Conservation (phyloP, 371 early-diverging fungal genomes). For the Racocetra persica region DNA sequence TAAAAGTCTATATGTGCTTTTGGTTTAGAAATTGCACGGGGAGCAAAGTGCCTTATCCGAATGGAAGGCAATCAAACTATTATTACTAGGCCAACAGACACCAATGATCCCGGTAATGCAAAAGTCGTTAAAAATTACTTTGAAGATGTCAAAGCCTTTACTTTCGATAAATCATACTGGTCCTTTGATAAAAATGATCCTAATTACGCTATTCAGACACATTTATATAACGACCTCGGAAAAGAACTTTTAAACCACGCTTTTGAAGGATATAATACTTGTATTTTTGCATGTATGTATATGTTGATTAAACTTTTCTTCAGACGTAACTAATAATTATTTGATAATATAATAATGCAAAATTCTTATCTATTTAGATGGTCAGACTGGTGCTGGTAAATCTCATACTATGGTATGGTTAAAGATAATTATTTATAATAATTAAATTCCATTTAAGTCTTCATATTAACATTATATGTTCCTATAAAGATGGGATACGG, state of each 20-base stretch:
- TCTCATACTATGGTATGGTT: constrained; percentile 80
- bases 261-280: constrained; percentile 87
- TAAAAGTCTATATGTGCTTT: no score
- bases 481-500: constrained; percentile 69
- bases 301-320: not conserved
- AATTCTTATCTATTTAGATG: constrained; percentile 59
- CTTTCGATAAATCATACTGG: constrained; percentile 89
- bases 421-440: not conserved
- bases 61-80: constrained; percentile 80
- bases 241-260: constrained; percentile 84
- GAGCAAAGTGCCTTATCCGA: constrained; percentile 66
- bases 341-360: not conserved
- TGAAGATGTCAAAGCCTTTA: constrained; percentile 68
- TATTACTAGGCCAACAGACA: constrained; percentile 61
- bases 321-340: not conserved
- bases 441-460: not conserved
- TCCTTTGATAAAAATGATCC: constrained; percentile 71
- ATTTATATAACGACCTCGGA: constrained; percentile 80
- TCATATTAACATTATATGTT: not conserved
- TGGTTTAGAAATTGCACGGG: constrained; percentile 64
- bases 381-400: constrained; percentile 89
- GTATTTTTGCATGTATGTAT: constrained; percentile 83
- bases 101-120: constrained; percentile 43
- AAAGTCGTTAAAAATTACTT: constrained; percentile 54
- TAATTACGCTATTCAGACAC: constrained; percentile 78